Percentiles rank a stretch among this genome's conserved stretches.
Conservation (phyloP, 495 filamentous ascomycete genomes). For the Tuber aestivum region DNA sequence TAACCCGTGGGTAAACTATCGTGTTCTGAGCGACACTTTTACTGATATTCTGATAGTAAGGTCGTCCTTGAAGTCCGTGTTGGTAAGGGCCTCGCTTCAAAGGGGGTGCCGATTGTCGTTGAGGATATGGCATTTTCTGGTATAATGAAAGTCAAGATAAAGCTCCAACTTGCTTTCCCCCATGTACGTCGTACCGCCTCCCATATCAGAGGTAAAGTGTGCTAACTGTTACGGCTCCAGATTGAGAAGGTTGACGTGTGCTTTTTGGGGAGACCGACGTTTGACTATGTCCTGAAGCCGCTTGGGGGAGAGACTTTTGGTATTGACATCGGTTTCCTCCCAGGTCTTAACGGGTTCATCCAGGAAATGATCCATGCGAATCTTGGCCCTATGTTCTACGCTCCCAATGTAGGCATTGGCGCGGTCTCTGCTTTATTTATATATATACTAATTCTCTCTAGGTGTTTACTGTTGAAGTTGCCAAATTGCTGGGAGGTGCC, state of each 20-base stretch:
- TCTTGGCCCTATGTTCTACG: slow-evolving; percentile 92
- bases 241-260: slow-evolving; percentile 43
- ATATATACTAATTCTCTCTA: background rate
- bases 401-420: slow-evolving; percentile 59
- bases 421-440: background rate
- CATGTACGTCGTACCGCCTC: slow-evolving; percentile 53
- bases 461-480: slow-evolving; percentile 88
- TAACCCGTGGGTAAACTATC: slow-evolving; percentile 55
- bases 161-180: slow-evolving; percentile 91
- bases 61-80: slow-evolving; percentile 87
- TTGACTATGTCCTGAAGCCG: slow-evolving; percentile 97
- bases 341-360: slow-evolving; percentile 86
- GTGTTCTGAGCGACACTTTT: background rate
- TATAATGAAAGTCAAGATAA: slow-evolving; percentile 92
- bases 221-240: slow-evolving; percentile 15
- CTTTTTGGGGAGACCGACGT: slow-evolving; percentile 54
- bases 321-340: slow-evolving; percentile 98
- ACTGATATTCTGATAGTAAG: slow-evolving; percentile 49
- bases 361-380: slow-evolving; percentile 92
- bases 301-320: slow-evolving; percentile 91
- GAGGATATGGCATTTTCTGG: slow-evolving; percentile 95
- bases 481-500: slow-evolving; percentile 95
- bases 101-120: slow-evolving; percentile 94
- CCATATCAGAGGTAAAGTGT: background rate
- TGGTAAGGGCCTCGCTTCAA: slow-evolving; percentile 90